These are phyloP conservation scores for Draba incana DNA, from an alignment of 345 rosid genomes.

Conservation along the genomic window DNA sequence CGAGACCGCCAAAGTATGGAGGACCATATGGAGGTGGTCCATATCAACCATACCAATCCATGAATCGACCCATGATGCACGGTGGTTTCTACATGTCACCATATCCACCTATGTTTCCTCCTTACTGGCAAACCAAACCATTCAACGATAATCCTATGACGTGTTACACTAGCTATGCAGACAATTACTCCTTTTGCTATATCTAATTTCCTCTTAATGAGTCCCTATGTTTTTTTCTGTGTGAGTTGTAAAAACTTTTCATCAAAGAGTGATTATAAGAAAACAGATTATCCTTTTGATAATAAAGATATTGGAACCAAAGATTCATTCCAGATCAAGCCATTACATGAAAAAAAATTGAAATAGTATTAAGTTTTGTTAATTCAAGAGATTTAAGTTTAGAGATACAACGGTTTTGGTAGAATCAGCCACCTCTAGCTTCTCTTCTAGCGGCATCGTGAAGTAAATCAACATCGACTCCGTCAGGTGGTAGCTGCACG, in stretches of 20 bases:
- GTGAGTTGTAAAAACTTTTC: neutral
- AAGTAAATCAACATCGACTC: constrained; percentile 93
- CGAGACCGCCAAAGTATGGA: neutral
- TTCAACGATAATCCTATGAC: constrained; percentile 31
- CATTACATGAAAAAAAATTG: constrained; percentile 32
- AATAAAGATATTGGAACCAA: constrained; percentile 23
- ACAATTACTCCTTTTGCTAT: constrained; percentile 30
- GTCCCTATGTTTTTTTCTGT: neutral
- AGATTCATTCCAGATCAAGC: constrained; percentile 30
- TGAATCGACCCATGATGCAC: constrained; percentile 6
- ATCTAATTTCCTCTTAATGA: constrained; percentile 14
- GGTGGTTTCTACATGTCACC: constrained; percentile 29
- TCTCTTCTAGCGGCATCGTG: constrained; percentile 99
- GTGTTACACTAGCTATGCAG: constrained; percentile 34
- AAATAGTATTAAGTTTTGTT: constrained; percentile 20
- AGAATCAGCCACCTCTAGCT: constrained; percentile 87
- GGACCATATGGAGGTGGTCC: constrained; percentile 27
- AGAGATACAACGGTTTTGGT: constrained; percentile 16
- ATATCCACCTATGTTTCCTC: constrained; percentile 26
- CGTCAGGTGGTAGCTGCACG: constrained; percentile 94
- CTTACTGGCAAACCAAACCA: constrained; percentile 24
- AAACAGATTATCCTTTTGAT: constrained; percentile 24
- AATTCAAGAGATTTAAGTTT: constrained; percentile 19
- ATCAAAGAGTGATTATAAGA: neutral
- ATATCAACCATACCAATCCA: constrained; percentile 18